Evolutionary conservation across 108 stramenopile species (phyloP).

Genomic region (Cyclotella sp.): DNA sequence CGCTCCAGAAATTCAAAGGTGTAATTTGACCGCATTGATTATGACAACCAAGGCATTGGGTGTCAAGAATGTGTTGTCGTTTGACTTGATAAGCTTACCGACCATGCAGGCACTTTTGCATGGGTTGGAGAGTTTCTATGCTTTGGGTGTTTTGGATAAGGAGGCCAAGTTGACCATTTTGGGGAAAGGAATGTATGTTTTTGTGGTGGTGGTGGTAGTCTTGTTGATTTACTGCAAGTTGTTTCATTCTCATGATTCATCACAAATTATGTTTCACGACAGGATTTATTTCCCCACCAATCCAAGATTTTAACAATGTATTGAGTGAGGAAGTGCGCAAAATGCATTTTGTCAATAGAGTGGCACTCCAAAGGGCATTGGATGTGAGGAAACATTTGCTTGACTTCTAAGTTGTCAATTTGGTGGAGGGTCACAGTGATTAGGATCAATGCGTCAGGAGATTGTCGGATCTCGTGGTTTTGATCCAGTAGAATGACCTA

Average conservation of each 20-base stretch:
- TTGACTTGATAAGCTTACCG: constrained; percentile 91
- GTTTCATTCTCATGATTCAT: neutral
- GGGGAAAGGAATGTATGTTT: no score
- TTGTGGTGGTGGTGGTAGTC: no score
- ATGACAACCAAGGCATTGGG: constrained; percentile 96
- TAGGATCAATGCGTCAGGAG: constrained; percentile 35
- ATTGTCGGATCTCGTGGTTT: no score
- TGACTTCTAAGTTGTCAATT: constrained; percentile 62
- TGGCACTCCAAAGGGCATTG: constrained; percentile 71
- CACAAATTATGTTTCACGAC: constrained; percentile 77
- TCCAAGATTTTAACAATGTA: constrained; percentile 62
- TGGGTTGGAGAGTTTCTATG: no score
- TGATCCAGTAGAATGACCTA: constrained; percentile 65
- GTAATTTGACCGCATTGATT: constrained; percentile 86
- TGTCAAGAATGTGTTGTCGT: no score
- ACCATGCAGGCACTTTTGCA: constrained; percentile 71
- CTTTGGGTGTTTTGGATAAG: no score
- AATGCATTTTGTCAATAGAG: constrained; percentile 81
- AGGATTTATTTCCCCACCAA: no score
- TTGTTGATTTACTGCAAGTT: no score
- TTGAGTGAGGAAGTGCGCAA: constrained; percentile 75
- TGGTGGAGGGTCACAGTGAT: constrained; percentile 50
- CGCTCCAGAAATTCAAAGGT: constrained; percentile 83
- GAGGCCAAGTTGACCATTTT: no score
- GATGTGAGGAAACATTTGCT: constrained; percentile 79